Base-by-base conservation (phyloP, 192 early-diverging fungal genomes). In the Coemansia nantahalensis region DNA sequence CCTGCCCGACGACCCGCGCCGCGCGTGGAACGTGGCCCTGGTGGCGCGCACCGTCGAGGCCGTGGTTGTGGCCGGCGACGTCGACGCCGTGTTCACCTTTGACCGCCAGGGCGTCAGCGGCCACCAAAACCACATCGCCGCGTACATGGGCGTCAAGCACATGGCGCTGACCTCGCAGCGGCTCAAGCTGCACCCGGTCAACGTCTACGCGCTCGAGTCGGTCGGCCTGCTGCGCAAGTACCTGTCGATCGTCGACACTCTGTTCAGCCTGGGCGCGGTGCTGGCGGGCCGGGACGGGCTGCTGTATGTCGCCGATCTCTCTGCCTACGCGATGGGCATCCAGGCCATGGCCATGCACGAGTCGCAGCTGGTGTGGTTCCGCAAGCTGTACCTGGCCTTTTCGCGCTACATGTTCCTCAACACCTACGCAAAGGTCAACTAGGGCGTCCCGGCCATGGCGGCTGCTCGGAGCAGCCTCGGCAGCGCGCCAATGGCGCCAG, bases 341-440 rank as follows among this genome's bases (percentile, higher is more conserved):
- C 54, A 68, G 40, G 90, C 89, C 3, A 94, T 94, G 90, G 67
- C 79, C 26, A 68, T 84, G 60, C 94, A 97, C 47, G 70, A 80
- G 51, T 86, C 81, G 38, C 94, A 97, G 80, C 61, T 95, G 69
- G 88, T 93, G 11, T 97, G 94, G 94, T 97, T 97, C 68, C 65
- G 94, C 17, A 83, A 86, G 72, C 56, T 94, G 30, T 95, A 94
- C 65, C 76, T 95, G 26, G 55, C 83, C 9, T 89, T 92, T 60
- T 93, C 92, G 24, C 72, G 90, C 44, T 97, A 90, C 70, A 94
- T 96, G 94, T 72, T 83, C 37, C 71, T 91, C 39, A 96, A 96
- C 60, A 76, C 65, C 0, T 76, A 68, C 42, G 48, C 54, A 5
- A 76, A 76, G 37, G 48, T 76, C 21, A 66, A 75, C 51, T 75